Evolutionary conservation across 768 basidiomycete species (phyloP), one percentile per base, ranked within the genome.

Genomic region (Leccinum longicurvipes): DNA sequence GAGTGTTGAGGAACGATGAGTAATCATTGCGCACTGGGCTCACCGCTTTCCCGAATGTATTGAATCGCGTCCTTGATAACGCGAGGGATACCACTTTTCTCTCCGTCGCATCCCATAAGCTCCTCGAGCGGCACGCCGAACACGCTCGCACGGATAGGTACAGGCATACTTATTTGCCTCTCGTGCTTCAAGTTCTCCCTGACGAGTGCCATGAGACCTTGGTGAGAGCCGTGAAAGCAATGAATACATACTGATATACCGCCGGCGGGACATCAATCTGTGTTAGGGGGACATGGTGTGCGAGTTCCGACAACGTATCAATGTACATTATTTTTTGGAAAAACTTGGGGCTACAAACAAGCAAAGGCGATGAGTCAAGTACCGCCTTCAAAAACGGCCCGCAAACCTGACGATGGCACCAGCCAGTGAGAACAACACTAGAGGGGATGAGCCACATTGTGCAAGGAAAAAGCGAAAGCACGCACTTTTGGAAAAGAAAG

Each of bases 351-450:
- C 90, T 91, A 52, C 21, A n/a, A 45, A 55, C 44, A 32, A n/a
- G 41, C 52, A 41, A 48, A 47, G 32, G 45, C 17, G 17, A 17
- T 14, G 17, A 24, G 17, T 12, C n/a, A 3, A 42, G 12, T 28
- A 45, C 5, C 23, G 14, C 10, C 19, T 29, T 12, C 46, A 24
- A 42, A 12, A 7, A 14, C 9, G 14, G 36, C 31, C 23, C 19
- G 51, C 72, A n/a, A 55, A 89, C 87, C 88, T 92, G 65, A 94
- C 91, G 58, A 93, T 85, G 39, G 91, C 88, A 3, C 91, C 90
- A 28, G 91, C 91, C 47, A 93, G 75, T 10, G 91, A 92, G 69
- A 94, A 92, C 3, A 94, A 73, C 91, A 93, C 91, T 93, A 57
- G 19, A 58, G 50, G 46, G 50, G 17, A 49, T 58, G 11, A 60